Conservation (phyloP, 2,329 filamentous ascomycete genomes). For the Cyphellophora europaea region DNA sequence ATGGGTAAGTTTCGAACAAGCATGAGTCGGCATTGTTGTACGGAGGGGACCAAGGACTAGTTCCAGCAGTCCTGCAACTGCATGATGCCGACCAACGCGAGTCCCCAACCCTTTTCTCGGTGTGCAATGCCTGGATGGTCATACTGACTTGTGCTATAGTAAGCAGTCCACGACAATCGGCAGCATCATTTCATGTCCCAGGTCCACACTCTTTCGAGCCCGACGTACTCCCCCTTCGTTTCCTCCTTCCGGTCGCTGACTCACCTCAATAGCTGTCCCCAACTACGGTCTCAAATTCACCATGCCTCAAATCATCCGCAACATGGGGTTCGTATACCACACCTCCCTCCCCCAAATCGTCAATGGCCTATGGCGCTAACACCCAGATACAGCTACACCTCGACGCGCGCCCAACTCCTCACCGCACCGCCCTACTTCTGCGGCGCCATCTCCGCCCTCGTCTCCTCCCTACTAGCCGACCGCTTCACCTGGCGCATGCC, state of each 20-base stretch:
- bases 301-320: slow-evolving; percentile 31
- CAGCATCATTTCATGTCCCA: slow-evolving; percentile 21
- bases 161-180: too few relatives aligned
- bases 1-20: slow-evolving; percentile 64
- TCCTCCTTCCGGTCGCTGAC: too few relatives aligned
- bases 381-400: too few relatives aligned
- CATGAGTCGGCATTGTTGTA: slow-evolving; percentile 59
- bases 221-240: slow-evolving; percentile 21
- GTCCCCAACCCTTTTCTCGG: slow-evolving; percentile 21
- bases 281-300: slow-evolving; percentile 26
- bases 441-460: slow-evolving; percentile 21
- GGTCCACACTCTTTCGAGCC: slow-evolving; percentile 20
- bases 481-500: slow-evolving; percentile 30
- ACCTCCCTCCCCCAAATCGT: too few relatives aligned
- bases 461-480: slow-evolving; percentile 28
- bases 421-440: slow-evolving; percentile 28
- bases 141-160: slow-evolving; percentile 22
- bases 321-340: too few relatives aligned
- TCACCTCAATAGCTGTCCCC: too few relatives aligned
- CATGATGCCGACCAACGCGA: slow-evolving; percentile 21
- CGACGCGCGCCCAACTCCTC: slow-evolving; percentile 23
- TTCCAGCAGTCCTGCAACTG: slow-evolving; percentile 30
- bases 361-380: too few relatives aligned
- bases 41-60: slow-evolving; percentile 44
- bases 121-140: slow-evolving; percentile 21